Evolutionary conservation across 805 yeast genomes (phyloP).

Genomic region (Maudiozyma pseudohumilis): DNA sequence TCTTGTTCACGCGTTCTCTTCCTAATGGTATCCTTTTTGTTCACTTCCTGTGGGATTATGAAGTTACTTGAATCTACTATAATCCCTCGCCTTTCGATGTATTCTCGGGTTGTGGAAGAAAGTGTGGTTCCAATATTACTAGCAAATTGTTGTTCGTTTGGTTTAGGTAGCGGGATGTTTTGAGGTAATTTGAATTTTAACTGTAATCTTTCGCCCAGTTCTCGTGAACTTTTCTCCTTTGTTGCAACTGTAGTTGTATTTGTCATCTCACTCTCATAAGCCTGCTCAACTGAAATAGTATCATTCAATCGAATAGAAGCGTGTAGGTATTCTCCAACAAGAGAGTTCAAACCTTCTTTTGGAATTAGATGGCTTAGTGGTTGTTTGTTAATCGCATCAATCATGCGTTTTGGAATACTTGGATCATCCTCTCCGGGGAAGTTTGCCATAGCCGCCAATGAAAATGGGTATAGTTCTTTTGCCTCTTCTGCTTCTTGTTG

Average conservation of each 20-base stretch:
- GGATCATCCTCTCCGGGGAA: constrained; percentile 24
- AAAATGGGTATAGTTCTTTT: no score
- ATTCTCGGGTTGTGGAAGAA: no score
- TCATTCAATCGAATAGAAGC: background rate
- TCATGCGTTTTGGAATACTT: constrained; percentile 19
- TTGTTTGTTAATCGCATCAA: constrained; percentile 18
- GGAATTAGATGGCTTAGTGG: constrained; percentile 25
- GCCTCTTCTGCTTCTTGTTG: no score
- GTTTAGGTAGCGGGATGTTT: background rate
- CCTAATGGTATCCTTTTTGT: background rate
- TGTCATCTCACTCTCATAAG: no score
- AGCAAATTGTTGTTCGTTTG: background rate
- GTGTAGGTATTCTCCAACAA: constrained; percentile 10
- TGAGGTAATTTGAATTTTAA: background rate
- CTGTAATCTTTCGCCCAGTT: background rate
- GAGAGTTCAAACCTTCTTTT: constrained; percentile 16
- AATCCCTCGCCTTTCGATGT: no score
- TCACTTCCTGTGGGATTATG: no score
- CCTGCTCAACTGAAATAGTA: no score
- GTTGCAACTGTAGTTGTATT: background rate
- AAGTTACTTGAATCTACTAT: no score
- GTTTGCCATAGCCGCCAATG: constrained; percentile 27
- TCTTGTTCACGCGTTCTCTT: background rate
- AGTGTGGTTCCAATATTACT: no score
- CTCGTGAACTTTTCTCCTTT: no score